Conservation (phyloP, 352 stramenopile genomes). For the Thalassiosira pacifica region DNA sequence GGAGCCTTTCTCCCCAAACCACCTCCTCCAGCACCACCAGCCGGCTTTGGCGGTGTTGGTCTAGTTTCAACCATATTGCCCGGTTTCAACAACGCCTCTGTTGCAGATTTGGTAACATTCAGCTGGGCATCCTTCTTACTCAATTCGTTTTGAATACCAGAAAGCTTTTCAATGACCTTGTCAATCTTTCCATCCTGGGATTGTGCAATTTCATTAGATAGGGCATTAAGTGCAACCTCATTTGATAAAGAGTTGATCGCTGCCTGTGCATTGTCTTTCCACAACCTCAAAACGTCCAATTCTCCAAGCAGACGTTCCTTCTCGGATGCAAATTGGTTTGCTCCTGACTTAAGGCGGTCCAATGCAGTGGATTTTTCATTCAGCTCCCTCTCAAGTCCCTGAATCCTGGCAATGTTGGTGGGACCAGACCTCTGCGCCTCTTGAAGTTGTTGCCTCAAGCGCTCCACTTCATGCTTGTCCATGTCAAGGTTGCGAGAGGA, state of each 20-base stretch:
- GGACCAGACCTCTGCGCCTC: slow-evolving; percentile 4
- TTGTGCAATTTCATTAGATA: slow-evolving; percentile 21
- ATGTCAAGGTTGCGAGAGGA: slow-evolving; percentile 31
- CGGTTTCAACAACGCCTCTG: slow-evolving; percentile 36
- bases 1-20: slow-evolving; percentile 19
- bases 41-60: background rate
- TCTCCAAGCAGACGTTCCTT: slow-evolving; percentile 39
- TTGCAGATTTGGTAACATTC: slow-evolving; percentile 35
- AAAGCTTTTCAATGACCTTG: slow-evolving; percentile 38
- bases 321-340: slow-evolving; percentile 44
- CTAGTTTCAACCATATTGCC: slow-evolving; percentile 18
- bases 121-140: slow-evolving; percentile 42
- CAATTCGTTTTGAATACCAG: slow-evolving; percentile 38
- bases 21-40: background rate
- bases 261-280: slow-evolving; percentile 32
- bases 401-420: slow-evolving; percentile 31
- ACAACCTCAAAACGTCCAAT: slow-evolving; percentile 37
- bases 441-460: slow-evolving; percentile 46
- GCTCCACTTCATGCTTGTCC: slow-evolving; percentile 37
- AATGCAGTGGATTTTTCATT: slow-evolving; percentile 39
- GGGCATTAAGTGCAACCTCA: slow-evolving; percentile 25
- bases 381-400: slow-evolving; percentile 34
- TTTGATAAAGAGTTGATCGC: slow-evolving; percentile 33
- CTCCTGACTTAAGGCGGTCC: slow-evolving; percentile 19
- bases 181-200: slow-evolving; percentile 19